A percentile compares a stretch with the other conserved stretches of the same genome.
These are phyloP conservation scores for Epichloe baconii DNA, from an alignment of 2,329 filamentous ascomycete species.

Conservation along the genomic window DNA sequence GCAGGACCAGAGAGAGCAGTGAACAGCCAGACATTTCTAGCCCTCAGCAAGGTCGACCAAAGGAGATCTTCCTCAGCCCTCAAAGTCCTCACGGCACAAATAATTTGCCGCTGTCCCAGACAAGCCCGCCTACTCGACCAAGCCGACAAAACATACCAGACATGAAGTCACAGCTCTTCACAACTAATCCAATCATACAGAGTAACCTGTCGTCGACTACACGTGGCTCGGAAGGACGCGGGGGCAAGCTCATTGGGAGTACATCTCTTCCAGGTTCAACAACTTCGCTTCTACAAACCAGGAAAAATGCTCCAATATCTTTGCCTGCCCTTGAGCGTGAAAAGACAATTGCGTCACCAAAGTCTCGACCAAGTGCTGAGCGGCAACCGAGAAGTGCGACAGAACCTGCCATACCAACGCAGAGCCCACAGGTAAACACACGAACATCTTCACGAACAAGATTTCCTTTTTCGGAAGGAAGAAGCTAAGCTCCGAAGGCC, in stretches of 20 bases:
- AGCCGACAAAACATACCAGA: slow-evolving; percentile 56
- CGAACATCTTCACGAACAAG: slow-evolving; percentile 45
- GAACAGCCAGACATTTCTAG: neutral
- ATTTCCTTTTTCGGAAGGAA: slow-evolving; percentile 67
- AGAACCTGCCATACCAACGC: slow-evolving; percentile 15
- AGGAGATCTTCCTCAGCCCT: slow-evolving; percentile 17
- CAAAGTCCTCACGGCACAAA: slow-evolving; percentile 20
- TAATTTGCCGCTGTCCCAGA: slow-evolving; percentile 17
- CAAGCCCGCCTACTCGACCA: slow-evolving; percentile 43
- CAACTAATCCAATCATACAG: slow-evolving; percentile 43
- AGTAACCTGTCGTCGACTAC: slow-evolving; percentile 33
- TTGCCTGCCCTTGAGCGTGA: slow-evolving; percentile 13
- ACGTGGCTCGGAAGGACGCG: slow-evolving; percentile 31
- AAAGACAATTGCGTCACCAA: slow-evolving; percentile 1
- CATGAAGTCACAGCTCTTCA: slow-evolving; percentile 42
- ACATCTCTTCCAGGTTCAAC: slow-evolving; percentile 22
- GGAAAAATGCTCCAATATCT: slow-evolving; percentile 20
- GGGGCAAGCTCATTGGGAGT: slow-evolving; percentile 24
- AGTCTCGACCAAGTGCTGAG: slow-evolving; percentile 7
- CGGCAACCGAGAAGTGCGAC: slow-evolving; percentile 10
- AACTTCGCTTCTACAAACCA: slow-evolving; percentile 17
- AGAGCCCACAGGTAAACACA: slow-evolving; percentile 40
- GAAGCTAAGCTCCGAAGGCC: slow-evolving; percentile 45
- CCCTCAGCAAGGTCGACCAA: neutral
- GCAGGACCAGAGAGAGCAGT: slow-evolving; percentile 12